A percentile compares a stretch with the other conserved stretches of the same genome.
phyloP scores from a whole-genome alignment of 805 yeast species.

The Lipomyces japonicus region DNA sequence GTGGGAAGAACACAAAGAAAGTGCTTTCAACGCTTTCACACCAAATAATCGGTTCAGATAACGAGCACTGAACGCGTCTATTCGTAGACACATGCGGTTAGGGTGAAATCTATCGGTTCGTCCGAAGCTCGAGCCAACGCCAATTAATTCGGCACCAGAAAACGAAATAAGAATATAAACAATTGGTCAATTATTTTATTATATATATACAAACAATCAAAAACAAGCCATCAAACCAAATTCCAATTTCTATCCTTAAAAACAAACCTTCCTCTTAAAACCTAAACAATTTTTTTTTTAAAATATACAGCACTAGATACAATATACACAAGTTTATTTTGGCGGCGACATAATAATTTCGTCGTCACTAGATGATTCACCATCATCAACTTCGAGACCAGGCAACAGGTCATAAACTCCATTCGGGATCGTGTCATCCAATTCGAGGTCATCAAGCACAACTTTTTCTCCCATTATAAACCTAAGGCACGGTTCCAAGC shows the following conservation, averaged over 20 bases:
- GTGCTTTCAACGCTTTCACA: no score
- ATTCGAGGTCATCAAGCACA: conserved; percentile 5
- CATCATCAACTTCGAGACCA: conserved; percentile 4
- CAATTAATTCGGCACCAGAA: no score
- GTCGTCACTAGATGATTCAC: conserved; percentile 18
- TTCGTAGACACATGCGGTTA: no score
- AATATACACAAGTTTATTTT: neutral
- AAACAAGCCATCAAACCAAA: no score
- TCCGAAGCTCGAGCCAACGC: no score
- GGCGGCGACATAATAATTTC: conserved; percentile 18
- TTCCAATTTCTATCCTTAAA: no score
- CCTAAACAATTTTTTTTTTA: neutral
- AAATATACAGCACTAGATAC: neutral
- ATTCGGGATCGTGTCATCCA: neutral
- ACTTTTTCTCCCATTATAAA: conserved; percentile 68
- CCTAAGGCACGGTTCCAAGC: conserved; percentile 76
- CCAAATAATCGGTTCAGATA: no score
- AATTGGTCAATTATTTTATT: neutral
- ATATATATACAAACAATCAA: no score
- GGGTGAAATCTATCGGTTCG: no score
- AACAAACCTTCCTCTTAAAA: neutral
- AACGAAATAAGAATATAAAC: no score
- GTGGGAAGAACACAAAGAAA: no score
- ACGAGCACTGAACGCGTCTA: no score
- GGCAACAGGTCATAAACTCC: neutral